Base-by-base conservation (phyloP, 139 green algal genomes). In the Chlamydomonas applanata region DNA sequence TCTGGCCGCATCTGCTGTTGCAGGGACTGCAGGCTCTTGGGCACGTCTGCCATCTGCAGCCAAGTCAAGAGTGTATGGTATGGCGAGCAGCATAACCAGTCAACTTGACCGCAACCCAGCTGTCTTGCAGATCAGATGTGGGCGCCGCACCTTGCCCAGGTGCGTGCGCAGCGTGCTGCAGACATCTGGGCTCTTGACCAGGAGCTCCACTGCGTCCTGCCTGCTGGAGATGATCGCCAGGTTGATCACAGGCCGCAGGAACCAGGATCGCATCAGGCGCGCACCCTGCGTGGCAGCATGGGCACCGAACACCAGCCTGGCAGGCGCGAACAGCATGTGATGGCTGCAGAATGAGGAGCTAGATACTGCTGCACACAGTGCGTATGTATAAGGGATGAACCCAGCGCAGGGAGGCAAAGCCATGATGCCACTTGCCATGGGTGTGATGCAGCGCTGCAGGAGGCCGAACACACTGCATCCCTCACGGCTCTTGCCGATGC, bases 401-500 rank as follows among this genome's bases (percentile, higher is more conserved):
- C 16, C 49, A 57, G 19, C 16, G 49, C 49, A 19, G 16, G 16
- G 19, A 57, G 49, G 49, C n/a, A n/a, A n/a, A n/a, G n/a, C n/a
- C n/a, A n/a, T n/a, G n/a, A n/a, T n/a, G n/a, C n/a, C 13, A 1
- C 80, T 4, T 46, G 89, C 86, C 78, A 85, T 84, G 35, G 66
- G 63, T 32, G 81, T 90, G 13, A 90, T 77, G 76, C 89, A 95
- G 14, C 74, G 69, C 75, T 95, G 85, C 3, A 97, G 64, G 69
- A 94, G 64, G 67, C 84, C 84, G 73, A 88, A 97, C 19, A 97
- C 71, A 32, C 75, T 90, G 84, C 95, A 93, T n/a, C 94, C 93
- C 83, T 98, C 93, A 75, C 98, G 97, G 53, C 87, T 59, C 22
- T 76, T 83, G 63, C 93, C 93, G 11, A 97, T 90, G 46, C 93